A percentile compares a stretch with the other conserved stretches of the same genome.
Evolutionary conservation across 176 grass and related monocot genomes (phyloP).

Genomic region (Aegilops sharonensis): DNA sequence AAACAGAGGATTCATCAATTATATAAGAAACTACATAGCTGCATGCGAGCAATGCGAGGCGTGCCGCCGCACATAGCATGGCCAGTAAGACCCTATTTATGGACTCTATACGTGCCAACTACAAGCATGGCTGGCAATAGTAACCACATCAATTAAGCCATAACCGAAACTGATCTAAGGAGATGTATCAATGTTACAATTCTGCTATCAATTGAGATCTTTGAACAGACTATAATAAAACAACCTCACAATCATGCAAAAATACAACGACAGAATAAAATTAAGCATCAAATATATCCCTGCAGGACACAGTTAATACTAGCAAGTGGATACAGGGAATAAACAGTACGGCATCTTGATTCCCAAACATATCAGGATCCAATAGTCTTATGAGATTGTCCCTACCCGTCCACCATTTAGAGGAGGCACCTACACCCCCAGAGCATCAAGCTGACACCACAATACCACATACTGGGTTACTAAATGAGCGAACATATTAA

Average conservation of each 20-base stretch:
- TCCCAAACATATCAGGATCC: conserved; percentile 19
- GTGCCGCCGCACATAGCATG: no score
- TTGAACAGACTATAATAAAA: background rate
- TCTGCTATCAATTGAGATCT: background rate
- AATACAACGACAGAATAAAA: background rate
- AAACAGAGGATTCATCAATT: no score
- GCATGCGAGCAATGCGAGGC: no score
- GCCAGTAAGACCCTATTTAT: background rate
- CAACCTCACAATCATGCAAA: background rate
- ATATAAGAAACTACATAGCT: no score
- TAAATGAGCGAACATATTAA: background rate
- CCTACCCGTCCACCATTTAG: conserved; percentile 13
- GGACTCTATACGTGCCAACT: background rate
- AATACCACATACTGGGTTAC: conserved; percentile 3
- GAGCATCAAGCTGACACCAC: conserved; percentile 24
- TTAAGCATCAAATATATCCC: background rate
- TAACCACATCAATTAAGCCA: background rate
- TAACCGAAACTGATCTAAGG: background rate
- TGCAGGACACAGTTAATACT: background rate
- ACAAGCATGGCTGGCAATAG: background rate
- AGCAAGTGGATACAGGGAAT: background rate
- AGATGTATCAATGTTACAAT: background rate
- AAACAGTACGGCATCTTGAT: background rate
- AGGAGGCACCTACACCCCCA: background rate
- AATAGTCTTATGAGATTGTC: background rate